A percentile compares a stretch with the other conserved stretches of the same genome.
These are phyloP conservation scores for Seiridium unicorne DNA, from an alignment of 2,329 filamentous ascomycete species.

Conservation along the genomic window DNA sequence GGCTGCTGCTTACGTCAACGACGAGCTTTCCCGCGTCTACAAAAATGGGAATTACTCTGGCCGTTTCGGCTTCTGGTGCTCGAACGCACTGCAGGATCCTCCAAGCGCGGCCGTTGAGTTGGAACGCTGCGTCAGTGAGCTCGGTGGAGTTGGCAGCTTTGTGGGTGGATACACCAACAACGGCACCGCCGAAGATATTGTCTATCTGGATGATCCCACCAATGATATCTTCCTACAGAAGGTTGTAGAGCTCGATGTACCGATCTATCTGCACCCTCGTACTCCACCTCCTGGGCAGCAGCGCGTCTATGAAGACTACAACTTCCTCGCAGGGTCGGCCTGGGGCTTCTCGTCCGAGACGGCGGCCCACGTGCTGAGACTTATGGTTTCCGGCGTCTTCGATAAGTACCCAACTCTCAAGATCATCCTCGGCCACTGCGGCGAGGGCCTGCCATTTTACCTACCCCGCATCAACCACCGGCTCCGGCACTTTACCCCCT, in stretches of 20 bases:
- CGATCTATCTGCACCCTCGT: slow-evolving; percentile 62
- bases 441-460: slow-evolving; percentile 48
- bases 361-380: slow-evolving; percentile 52
- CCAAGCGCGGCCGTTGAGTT: slow-evolving; percentile 48
- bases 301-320: slow-evolving; percentile 42
- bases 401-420: slow-evolving; percentile 44
- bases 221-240: slow-evolving; percentile 50
- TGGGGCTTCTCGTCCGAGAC: slow-evolving; percentile 59
- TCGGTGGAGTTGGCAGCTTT: slow-evolving; percentile 60
- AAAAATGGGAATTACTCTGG: slow-evolving; percentile 29
- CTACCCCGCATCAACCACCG: slow-evolving; percentile 51
- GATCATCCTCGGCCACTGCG: slow-evolving; percentile 45
- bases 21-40: slow-evolving; percentile 40
- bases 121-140: slow-evolving; percentile 49
- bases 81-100: slow-evolving; percentile 48
- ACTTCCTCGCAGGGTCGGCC: slow-evolving; percentile 52
- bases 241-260: slow-evolving; percentile 58
- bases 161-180: slow-evolving; percentile 62
- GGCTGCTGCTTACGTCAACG: slow-evolving; percentile 37
- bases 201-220: slow-evolving; percentile 64
- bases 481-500: slow-evolving; percentile 54
- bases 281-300: slow-evolving; percentile 57
- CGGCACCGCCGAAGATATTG: slow-evolving; percentile 55
- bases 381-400: slow-evolving; percentile 50
- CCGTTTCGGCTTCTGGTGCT: background rate